These are phyloP conservation scores for Ceratonia siliqua DNA, from an alignment of 306 rosid species.

Conservation along the genomic window DNA sequence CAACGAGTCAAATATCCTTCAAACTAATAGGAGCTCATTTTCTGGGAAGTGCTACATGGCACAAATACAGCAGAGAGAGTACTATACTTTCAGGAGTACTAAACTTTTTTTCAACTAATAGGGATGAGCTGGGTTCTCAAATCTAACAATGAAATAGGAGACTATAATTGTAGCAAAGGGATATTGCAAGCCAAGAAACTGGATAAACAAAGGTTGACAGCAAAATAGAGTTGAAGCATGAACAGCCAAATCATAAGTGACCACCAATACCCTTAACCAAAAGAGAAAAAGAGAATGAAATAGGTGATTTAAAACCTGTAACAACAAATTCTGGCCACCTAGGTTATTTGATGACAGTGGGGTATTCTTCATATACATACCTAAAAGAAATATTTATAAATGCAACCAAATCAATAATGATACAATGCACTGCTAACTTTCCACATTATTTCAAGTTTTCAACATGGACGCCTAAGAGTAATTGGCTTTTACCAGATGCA, in stretches of 20 bases:
- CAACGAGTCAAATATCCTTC: constrained; percentile 19
- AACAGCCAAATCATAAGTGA: constrained; percentile 17
- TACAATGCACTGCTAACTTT: constrained; percentile 10
- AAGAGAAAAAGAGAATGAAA: constrained; percentile 14
- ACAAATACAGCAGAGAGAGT: too few relatives aligned
- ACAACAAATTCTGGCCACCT: constrained; percentile 58
- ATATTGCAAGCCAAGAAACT: constrained; percentile 19
- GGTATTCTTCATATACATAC: constrained; percentile 61
- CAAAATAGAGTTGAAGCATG: constrained; percentile 15
- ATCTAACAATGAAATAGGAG: background rate
- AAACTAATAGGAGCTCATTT: too few relatives aligned
- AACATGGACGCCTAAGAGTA: constrained; percentile 24
- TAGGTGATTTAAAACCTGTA: constrained; percentile 54
- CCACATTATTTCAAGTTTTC: background rate
- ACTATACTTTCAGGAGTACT: too few relatives aligned
- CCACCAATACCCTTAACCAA: background rate
- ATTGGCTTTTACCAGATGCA: constrained; percentile 50
- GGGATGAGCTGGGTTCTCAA: background rate
- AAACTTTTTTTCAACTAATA: too few relatives aligned
- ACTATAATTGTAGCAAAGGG: background rate
- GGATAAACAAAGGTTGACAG: constrained; percentile 10
- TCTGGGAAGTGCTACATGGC: too few relatives aligned
- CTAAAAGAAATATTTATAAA: constrained; percentile 42
- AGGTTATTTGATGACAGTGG: constrained; percentile 62
- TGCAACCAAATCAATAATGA: constrained; percentile 1